A percentile compares a stretch with the other conserved stretches of the same genome.
phyloP scores from a whole-genome alignment of 495 filamentous ascomycete genomes.

The Choiromyces venosus region DNA sequence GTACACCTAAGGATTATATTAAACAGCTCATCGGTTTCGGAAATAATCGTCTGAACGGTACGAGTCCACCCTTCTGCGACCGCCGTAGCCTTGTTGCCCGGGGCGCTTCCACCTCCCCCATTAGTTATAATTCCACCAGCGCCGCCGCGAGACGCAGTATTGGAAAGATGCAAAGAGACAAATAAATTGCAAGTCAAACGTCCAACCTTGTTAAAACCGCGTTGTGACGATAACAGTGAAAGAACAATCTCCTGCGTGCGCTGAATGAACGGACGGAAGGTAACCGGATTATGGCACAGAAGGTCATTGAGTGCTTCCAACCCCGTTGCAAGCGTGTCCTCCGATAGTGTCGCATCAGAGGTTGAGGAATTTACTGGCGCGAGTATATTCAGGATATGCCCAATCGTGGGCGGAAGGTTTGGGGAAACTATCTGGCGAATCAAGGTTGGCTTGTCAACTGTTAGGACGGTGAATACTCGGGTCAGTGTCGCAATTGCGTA shows the following conservation, averaged over 20 bases:
- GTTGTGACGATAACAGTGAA: conserved; percentile 15
- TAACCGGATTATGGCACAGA: conserved; percentile 33
- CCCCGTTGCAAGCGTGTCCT: conserved; percentile 6
- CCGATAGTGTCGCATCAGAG: conserved; percentile 1
- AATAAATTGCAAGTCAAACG: conserved; percentile 29
- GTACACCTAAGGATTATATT: conserved; percentile 25
- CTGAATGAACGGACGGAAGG: conserved; percentile 36
- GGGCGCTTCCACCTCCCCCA: background rate
- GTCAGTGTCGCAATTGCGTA: conserved; percentile 29
- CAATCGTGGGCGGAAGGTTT: conserved; percentile 34
- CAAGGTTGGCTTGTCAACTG: conserved; percentile 29
- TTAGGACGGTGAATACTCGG: conserved; percentile 33
- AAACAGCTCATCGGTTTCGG: conserved; percentile 23
- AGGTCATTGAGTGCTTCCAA: conserved; percentile 36
- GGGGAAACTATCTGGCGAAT: conserved; percentile 38
- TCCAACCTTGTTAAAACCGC: conserved; percentile 15
- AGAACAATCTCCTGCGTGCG: conserved; percentile 22
- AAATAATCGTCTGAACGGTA: conserved; percentile 19
- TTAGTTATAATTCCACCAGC: background rate
- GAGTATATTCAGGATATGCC: conserved; percentile 25
- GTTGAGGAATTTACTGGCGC: background rate
- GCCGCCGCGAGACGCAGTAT: conserved; percentile 18
- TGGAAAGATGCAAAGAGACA: conserved; percentile 28
- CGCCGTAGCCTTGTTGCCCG: conserved; percentile 28
- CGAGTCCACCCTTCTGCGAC: conserved; percentile 36